Percentiles rank a stretch among this genome's conserved stretches.
Evolutionary conservation across 495 filamentous ascomycete species (phyloP).

Genomic region (Bathelium albidoporum): DNA sequence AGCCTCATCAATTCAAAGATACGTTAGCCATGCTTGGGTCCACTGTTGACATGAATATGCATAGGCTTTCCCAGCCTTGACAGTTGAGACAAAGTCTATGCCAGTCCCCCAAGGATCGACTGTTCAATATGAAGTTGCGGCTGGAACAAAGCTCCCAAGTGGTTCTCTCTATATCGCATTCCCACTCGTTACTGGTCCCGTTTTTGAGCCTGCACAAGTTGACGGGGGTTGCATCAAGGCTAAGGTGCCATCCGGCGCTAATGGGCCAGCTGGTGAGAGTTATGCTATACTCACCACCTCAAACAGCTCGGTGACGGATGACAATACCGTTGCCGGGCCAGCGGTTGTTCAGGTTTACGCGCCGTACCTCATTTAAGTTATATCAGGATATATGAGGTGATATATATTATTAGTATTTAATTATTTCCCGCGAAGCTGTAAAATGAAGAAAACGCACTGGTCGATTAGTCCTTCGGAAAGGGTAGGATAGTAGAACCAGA

Average conservation of each 20-base stretch:
- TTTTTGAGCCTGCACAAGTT: neutral
- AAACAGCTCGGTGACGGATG: slow-evolving; percentile 1
- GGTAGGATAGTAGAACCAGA: no score
- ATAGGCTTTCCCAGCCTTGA: neutral
- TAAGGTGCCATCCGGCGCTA: neutral
- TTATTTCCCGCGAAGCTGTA: no score
- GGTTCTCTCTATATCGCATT: neutral
- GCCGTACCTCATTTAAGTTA: neutral
- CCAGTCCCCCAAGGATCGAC: neutral
- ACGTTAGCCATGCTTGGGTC: neutral
- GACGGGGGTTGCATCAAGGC: neutral
- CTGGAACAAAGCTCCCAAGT: neutral
- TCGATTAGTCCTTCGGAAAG: no score
- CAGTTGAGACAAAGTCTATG: neutral
- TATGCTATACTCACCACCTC: slow-evolving; percentile 1
- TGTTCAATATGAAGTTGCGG: neutral
- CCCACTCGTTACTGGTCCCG: neutral
- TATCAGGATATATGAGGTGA: no score
- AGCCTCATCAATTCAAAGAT: neutral
- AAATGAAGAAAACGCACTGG: no score
- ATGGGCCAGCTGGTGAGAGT: neutral
- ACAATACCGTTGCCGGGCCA: neutral
- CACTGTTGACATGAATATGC: neutral
- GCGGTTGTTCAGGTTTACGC: neutral
- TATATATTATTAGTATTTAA: no score